These are phyloP conservation scores for Cutaneotrichosporon cutaneum DNA, from an alignment of 1,284 basidiomycete species.

Conservation along the genomic window DNA sequence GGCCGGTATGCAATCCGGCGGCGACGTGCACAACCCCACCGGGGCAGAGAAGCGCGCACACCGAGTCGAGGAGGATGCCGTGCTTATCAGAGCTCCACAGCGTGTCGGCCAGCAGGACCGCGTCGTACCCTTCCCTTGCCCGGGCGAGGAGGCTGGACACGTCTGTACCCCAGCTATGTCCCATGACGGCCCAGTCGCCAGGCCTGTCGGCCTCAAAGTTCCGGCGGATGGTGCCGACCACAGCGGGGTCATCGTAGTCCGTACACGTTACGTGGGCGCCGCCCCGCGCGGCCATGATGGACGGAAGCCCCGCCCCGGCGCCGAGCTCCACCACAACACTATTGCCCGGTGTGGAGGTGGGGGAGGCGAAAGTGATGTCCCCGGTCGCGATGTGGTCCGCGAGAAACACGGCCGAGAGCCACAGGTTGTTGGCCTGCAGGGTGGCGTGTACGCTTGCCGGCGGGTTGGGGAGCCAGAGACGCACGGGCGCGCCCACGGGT, in stretches of 20 bases:
- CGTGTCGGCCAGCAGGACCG: conserved; percentile 47
- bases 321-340: conserved; percentile 46
- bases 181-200: conserved; percentile 31
- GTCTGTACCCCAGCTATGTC: conserved; percentile 44
- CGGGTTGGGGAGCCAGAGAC: conserved; percentile 39
- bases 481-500: conserved; percentile 27
- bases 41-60: conserved; percentile 32
- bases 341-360: too few species aligned
- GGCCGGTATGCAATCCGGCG: conserved; percentile 50
- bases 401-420: conserved; percentile 47
- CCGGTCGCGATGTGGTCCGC: conserved; percentile 38
- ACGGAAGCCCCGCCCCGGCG: conserved; percentile 45
- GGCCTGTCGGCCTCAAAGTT: conserved; percentile 29
- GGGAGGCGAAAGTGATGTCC: neutral
- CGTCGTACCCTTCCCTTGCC: conserved; percentile 31
- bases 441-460: conserved; percentile 40
- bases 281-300: conserved; percentile 31
- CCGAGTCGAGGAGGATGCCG: conserved; percentile 37
- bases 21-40: conserved; percentile 42
- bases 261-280: conserved; percentile 37
- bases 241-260: conserved; percentile 46
- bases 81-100: conserved; percentile 46
- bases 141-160: conserved; percentile 23
- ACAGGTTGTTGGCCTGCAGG: conserved; percentile 50
- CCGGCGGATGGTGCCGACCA: conserved; percentile 31